These are phyloP conservation scores for Monosporascus sp. DNA, from an alignment of 2,329 filamentous ascomycete species.

Conservation along the genomic window DNA sequence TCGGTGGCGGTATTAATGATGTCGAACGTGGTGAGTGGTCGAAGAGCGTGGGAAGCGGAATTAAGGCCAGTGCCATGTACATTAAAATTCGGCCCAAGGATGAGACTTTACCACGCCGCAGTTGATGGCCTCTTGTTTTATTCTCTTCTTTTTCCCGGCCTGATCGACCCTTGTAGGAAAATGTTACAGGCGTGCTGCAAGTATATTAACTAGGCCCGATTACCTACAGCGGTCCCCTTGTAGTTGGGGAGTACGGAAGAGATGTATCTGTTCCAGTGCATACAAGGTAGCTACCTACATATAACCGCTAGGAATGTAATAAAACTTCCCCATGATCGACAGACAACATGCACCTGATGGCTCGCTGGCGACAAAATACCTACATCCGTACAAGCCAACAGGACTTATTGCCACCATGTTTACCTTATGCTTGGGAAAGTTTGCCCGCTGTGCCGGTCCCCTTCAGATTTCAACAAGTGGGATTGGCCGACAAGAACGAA, in stretches of 20 bases:
- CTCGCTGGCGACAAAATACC: too few species aligned
- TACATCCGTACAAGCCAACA: too few species aligned
- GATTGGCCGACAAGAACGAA: neutral
- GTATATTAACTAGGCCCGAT: neutral
- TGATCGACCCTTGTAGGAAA: too few species aligned
- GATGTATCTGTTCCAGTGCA: neutral
- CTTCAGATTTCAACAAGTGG: neutral
- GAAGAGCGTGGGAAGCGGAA: neutral
- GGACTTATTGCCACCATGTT: too few species aligned
- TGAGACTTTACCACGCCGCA: neutral
- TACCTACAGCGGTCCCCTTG: neutral
- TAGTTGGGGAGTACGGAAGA: neutral
- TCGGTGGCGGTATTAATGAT: too few species aligned
- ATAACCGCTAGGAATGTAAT: neutral
- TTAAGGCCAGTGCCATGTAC: neutral
- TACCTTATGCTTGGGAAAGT: too few species aligned
- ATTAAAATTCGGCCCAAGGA: neutral
- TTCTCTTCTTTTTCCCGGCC: too few species aligned
- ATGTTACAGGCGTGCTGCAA: too few species aligned
- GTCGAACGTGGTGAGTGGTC: neutral
- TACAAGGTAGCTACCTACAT: neutral
- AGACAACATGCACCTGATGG: too few species aligned
- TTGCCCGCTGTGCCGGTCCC: neutral
- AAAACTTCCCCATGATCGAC: too few species aligned
- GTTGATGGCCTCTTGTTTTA: neutral